A percentile compares a stretch with the other conserved stretches of the same genome.
These are phyloP conservation scores for Microdochium trichocladiopsis DNA, from an alignment of 2,329 filamentous ascomycete genomes.

Conservation along the genomic window DNA sequence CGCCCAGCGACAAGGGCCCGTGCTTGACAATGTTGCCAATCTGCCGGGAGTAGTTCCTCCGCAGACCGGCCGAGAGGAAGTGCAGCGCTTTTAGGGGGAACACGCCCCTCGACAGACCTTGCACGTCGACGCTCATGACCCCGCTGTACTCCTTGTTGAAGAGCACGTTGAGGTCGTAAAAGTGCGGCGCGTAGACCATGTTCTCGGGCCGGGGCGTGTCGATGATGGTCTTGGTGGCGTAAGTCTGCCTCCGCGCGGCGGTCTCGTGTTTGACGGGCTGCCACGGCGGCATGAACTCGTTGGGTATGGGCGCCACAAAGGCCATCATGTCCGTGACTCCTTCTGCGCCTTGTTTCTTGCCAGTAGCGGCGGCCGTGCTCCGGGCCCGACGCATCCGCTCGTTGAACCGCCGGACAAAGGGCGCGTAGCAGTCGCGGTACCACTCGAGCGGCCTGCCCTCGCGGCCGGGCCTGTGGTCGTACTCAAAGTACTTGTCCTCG, in stretches of 20 bases:
- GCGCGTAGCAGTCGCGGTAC: constrained; percentile 33
- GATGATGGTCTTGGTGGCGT: constrained; percentile 19
- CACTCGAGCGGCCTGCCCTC: constrained; percentile 28
- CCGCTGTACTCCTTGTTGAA: constrained; percentile 26
- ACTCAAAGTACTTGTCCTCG: constrained; percentile 25
- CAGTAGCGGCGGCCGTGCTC: neutral
- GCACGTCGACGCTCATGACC: constrained; percentile 30
- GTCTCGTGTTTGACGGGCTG: constrained; percentile 6
- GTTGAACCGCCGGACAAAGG: constrained; percentile 28
- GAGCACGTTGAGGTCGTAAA: constrained; percentile 33
- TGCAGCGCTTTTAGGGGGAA: constrained; percentile 32
- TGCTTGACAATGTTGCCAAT: constrained; percentile 26
- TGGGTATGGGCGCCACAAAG: constrained; percentile 32
- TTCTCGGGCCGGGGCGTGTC: constrained; percentile 17
- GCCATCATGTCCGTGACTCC: constrained; percentile 15
- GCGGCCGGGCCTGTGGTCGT: constrained; percentile 27
- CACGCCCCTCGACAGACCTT: constrained; percentile 29
- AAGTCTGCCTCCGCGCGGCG: constrained; percentile 8
- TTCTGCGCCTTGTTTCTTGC: neutral
- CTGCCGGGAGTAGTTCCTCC: constrained; percentile 29
- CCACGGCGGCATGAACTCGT: constrained; percentile 32
- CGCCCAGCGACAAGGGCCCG: constrained; percentile 22
- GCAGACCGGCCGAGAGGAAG: constrained; percentile 27
- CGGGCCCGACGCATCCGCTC: constrained; percentile 14
- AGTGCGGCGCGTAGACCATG: constrained; percentile 33